These are phyloP conservation scores for Lasiosphaeria ovina DNA, from an alignment of 495 filamentous ascomycete genomes.

Conservation along the genomic window DNA sequence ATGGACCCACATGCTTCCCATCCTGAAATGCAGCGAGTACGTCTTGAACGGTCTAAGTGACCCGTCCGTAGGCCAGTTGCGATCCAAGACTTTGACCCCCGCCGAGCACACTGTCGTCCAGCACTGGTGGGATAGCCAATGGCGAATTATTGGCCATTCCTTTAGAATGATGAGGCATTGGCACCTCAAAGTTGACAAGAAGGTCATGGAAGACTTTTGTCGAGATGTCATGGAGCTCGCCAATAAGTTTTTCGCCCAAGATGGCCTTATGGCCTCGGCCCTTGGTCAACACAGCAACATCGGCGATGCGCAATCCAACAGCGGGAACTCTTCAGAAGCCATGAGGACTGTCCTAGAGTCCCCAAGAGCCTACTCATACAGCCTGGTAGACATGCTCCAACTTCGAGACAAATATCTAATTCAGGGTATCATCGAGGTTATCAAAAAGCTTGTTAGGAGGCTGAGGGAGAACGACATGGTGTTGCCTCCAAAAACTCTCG, in stretches of 20 bases:
- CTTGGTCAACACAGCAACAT: slow-evolving; percentile 45
- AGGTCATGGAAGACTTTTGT: slow-evolving; percentile 83
- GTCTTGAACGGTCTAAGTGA: slow-evolving; percentile 82
- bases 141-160: slow-evolving; percentile 75
- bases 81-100: slow-evolving; percentile 58
- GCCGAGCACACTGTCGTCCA: slow-evolving; percentile 62
- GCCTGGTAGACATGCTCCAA: slow-evolving; percentile 77
- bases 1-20: slow-evolving; percentile 63
- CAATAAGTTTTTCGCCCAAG: slow-evolving; percentile 77
- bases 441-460: slow-evolving; percentile 68
- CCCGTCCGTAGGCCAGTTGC: slow-evolving; percentile 72
- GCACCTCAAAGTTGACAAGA: slow-evolving; percentile 67
- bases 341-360: slow-evolving; percentile 58
- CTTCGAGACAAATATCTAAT: slow-evolving; percentile 82
- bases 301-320: slow-evolving; percentile 40
- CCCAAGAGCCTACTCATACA: slow-evolving; percentile 61
- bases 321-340: slow-evolving; percentile 40
- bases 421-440: slow-evolving; percentile 61
- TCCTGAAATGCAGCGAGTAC: slow-evolving; percentile 71
- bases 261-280: slow-evolving; percentile 71
- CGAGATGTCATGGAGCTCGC: slow-evolving; percentile 92
- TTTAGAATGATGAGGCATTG: slow-evolving; percentile 80
- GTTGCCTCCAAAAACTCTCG: slow-evolving; percentile 57
- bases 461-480: slow-evolving; percentile 68
- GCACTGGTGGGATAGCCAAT: slow-evolving; percentile 78